A percentile compares a stretch with the other conserved stretches of the same genome.
Evolutionary conservation across 768 basidiomycete genomes (phyloP).

Genomic region (Bullera alba): DNA sequence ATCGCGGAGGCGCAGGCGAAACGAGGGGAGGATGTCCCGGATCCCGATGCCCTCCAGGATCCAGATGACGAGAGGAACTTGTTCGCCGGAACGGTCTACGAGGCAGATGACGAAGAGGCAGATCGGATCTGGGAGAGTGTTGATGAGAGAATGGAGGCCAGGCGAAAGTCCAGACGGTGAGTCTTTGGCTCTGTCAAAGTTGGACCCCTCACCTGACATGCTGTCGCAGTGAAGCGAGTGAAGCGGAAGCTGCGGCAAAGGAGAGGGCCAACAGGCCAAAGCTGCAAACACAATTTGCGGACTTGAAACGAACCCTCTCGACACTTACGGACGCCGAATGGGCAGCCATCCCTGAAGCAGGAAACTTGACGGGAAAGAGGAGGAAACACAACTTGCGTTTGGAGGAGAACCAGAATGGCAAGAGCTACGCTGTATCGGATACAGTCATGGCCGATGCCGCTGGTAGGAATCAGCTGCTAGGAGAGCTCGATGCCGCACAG

Average conservation of each 20-base stretch:
- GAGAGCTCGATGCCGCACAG: constrained; percentile 63
- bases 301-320: constrained; percentile 82
- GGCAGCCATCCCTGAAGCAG: constrained; percentile 92
- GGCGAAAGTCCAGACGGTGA: constrained; percentile 70
- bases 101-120: constrained; percentile 95
- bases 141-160: constrained; percentile 79
- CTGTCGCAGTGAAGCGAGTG: constrained; percentile 61
- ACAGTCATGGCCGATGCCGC: constrained; percentile 84
- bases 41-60: constrained; percentile 88
- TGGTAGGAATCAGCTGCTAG: constrained; percentile 66
- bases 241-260: constrained; percentile 65
- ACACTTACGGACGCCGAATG: constrained; percentile 85
- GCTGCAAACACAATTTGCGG: constrained; percentile 90
- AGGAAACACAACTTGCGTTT: constrained; percentile 52
- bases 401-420: constrained; percentile 60
- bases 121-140: constrained; percentile 92
- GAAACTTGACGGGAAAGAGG: constrained; percentile 88
- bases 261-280: constrained; percentile 84
- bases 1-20: constrained; percentile 80
- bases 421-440: constrained; percentile 85
- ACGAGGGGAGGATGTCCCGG: constrained; percentile 78
- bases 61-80: constrained; percentile 96
- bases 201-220: not conserved
- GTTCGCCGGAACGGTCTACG: constrained; percentile 91
- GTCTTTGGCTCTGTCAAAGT: too few species aligned